Base-by-base conservation (phyloP, 2,329 filamentous ascomycete species). In the Neocatenulostroma microsporum region DNA sequence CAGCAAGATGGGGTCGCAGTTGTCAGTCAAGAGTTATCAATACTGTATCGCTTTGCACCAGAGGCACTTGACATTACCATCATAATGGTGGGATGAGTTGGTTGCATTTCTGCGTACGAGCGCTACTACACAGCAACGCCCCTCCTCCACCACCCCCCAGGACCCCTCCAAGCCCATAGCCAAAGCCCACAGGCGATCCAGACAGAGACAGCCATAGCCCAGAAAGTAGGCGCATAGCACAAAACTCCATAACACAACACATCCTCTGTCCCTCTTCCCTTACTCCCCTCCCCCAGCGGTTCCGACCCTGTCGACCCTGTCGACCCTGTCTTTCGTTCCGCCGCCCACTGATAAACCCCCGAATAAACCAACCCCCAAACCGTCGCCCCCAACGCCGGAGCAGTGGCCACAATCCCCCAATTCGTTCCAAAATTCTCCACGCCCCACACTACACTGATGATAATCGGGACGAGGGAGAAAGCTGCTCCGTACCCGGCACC, bases 391-490 rank as follows among this genome's bases (percentile, higher is more conserved):
- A 83, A 64, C 0, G 91, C 91, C 3, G 91, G 91, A 39, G 89
- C 80, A 70, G 93, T 91, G 27, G 88, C 87, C 6, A 96, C 79
- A 43, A 96, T 88, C 8, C 91, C 91, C 79, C 89, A 98, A 53
- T 98, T 96, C 0, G 91, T 98, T 40, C 86, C 91, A 57, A 98
- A 96, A 59, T 96, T 98, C 67, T 96, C 88, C 0, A 94, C 87
- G 18, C 91, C 91, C 91, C 91, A 98, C 29, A 98, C 89, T 8
- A 95, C 87, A n/a, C 81, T 86, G 49, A 95, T 82, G 39, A 96
- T 84, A 47, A 96, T 88, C 2, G 91, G 91, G 0, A 84, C 83
- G 5, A 96, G 73, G 31, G 78, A 83, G 67, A 96, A 98, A 15
- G 88, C 77, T 21, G 88, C 88, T 29, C 91, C 91, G 56, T 98